phyloP scores from a whole-genome alignment of 495 filamentous ascomycete species.

The Penicillium lividum region DNA sequence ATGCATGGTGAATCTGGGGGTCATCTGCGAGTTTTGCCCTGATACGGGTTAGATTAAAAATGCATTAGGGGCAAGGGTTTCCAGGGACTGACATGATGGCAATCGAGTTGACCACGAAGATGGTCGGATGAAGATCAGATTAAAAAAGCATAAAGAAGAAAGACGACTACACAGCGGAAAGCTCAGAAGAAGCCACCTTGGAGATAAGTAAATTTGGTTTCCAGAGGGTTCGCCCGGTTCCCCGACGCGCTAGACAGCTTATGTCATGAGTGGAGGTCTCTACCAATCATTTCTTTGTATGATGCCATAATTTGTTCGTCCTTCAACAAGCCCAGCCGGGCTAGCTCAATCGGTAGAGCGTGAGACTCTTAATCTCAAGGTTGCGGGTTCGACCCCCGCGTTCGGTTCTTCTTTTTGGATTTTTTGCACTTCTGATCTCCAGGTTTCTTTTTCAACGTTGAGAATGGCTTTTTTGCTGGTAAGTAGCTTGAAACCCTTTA shows the following conservation, averaged over 20 bases:
- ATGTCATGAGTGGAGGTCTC: constrained; percentile 13
- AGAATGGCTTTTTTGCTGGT: neutral
- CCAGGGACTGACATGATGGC: constrained; percentile 39
- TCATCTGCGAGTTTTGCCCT: constrained; percentile 85
- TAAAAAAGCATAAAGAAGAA: constrained; percentile 34
- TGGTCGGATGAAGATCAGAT: constrained; percentile 29
- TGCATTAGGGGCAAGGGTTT: constrained; percentile 12
- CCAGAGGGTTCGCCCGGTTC: constrained; percentile 38
- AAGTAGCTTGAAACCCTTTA: too few species aligned
- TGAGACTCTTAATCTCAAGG: constrained; percentile 64
- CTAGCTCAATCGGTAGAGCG: constrained; percentile 64
- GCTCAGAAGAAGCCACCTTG: constrained; percentile 48
- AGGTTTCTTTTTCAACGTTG: too few species aligned
- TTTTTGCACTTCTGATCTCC: too few species aligned
- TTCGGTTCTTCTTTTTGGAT: constrained; percentile 40
- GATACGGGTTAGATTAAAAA: constrained; percentile 24
- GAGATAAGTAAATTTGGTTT: constrained; percentile 27
- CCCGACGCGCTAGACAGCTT: constrained; percentile 21
- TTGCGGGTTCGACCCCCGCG: constrained; percentile 60
- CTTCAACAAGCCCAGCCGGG: constrained; percentile 33
- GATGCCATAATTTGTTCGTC: neutral
- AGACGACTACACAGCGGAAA: constrained; percentile 11
- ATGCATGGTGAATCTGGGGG: constrained; percentile 81
- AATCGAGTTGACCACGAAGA: constrained; percentile 38
- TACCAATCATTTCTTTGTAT: neutral